A percentile compares a stretch with the other conserved stretches of the same genome.
Conservation (phyloP, 306 rosid species). For the Glycine latifolia region DNA sequence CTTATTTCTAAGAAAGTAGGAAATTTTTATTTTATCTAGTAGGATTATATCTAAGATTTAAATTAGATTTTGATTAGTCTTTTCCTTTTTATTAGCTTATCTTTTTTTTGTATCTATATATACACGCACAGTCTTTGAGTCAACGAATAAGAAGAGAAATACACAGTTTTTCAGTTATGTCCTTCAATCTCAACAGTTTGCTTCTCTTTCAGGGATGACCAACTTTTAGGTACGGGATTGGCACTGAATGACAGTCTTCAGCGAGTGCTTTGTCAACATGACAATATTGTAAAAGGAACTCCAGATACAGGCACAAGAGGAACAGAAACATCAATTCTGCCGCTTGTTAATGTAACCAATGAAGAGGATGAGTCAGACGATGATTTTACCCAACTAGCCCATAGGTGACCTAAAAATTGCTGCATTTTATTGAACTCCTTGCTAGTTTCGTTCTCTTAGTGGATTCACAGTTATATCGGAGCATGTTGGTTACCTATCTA, state of each 20-base stretch:
- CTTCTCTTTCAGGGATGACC: conserved; percentile 74
- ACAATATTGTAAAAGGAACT: conserved; percentile 67
- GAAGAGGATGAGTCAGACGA: conserved; percentile 91
- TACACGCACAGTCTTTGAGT: no score
- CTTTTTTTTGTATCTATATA: no score
- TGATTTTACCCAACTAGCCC: conserved; percentile 87
- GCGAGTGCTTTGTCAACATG: conserved; percentile 78
- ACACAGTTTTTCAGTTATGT: no score
- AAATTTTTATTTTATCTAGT: no score
- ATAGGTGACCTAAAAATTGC: conserved; percentile 61
- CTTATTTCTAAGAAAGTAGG: no score
- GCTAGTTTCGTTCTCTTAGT: conserved; percentile 16
- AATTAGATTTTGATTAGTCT: no score
- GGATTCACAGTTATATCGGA: neutral
- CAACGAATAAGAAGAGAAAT: no score
- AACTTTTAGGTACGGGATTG: conserved; percentile 77
- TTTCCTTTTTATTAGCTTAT: no score
- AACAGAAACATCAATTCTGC: conserved; percentile 65
- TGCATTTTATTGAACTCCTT: conserved; percentile 7
- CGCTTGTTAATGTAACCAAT: conserved; percentile 72
- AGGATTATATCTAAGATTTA: no score
- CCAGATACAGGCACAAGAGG: conserved; percentile 52
- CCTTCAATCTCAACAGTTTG: neutral
- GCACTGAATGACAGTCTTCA: conserved; percentile 87
- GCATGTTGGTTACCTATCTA: neutral